phyloP scores from a whole-genome alignment of 2,329 filamentous ascomycete species.

The Triangularia setosa region DNA sequence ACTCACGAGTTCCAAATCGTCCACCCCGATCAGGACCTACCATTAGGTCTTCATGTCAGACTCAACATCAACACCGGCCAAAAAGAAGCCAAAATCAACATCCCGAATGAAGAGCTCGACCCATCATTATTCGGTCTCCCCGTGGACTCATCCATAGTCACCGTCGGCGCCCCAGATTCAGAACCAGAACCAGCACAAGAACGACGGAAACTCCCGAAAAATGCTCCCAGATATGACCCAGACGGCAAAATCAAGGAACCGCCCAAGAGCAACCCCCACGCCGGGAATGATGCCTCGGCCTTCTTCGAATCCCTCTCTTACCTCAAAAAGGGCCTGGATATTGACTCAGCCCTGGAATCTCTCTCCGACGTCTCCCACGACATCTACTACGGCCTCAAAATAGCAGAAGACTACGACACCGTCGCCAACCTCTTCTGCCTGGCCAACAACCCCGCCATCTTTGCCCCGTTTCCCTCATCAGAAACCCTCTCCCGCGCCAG shows the following conservation, averaged over 20 bases:
- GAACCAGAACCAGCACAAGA: slow-evolving; percentile 31
- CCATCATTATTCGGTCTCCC: slow-evolving; percentile 48
- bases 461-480: slow-evolving; percentile 20
- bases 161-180: slow-evolving; percentile 44
- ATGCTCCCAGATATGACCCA: slow-evolving; percentile 54
- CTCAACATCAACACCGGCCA: slow-evolving; percentile 60
- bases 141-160: slow-evolving; percentile 49
- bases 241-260: slow-evolving; percentile 55
- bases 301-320: slow-evolving; percentile 48
- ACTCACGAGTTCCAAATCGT: slow-evolving; percentile 63
- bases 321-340: slow-evolving; percentile 43
- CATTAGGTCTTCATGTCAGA: slow-evolving; percentile 61
- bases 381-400: slow-evolving; percentile 64
- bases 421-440: slow-evolving; percentile 56
- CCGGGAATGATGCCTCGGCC: slow-evolving; percentile 27
- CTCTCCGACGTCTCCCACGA: slow-evolving; percentile 65
- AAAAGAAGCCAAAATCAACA: slow-evolving; percentile 64
- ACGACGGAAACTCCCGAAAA: slow-evolving; percentile 38
- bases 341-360: slow-evolving; percentile 51
- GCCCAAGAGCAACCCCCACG: slow-evolving; percentile 36
- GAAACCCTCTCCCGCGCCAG: slow-evolving; percentile 36
- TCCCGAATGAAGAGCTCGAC: slow-evolving; percentile 47
- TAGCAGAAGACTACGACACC: slow-evolving; percentile 52
- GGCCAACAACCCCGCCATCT: slow-evolving; percentile 36
- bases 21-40: slow-evolving; percentile 61